phyloP scores from a whole-genome alignment of 768 basidiomycete genomes.

The Infundibulicybe gibba region DNA sequence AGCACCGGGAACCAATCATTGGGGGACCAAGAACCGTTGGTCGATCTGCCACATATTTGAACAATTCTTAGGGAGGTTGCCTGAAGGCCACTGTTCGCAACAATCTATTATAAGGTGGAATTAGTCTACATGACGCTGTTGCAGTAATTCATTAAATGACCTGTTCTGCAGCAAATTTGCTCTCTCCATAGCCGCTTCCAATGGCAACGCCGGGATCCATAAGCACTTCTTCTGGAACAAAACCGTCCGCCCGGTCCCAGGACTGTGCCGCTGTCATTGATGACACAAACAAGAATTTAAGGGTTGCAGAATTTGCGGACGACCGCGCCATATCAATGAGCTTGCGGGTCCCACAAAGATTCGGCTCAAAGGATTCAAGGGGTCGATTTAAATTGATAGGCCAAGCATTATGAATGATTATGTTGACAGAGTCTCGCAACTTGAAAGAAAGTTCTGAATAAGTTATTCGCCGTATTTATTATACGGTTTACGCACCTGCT shows the following conservation, averaged over 20 bases:
- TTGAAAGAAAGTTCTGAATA: too few species aligned
- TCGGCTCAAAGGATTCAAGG: conserved; percentile 39
- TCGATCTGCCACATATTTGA: conserved; percentile 28
- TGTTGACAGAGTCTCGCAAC: conserved; percentile 25
- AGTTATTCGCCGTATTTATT: too few species aligned
- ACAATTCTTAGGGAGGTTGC: conserved; percentile 21
- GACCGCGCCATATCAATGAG: conserved; percentile 29
- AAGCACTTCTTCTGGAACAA: conserved; percentile 10
- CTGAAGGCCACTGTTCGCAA: conserved; percentile 13
- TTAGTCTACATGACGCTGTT: not conserved
- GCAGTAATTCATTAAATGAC: conserved; percentile 1
- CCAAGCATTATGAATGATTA: conserved; percentile 32
- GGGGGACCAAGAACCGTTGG: conserved; percentile 31
- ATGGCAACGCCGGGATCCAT: conserved; percentile 4
- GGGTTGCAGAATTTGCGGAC: conserved; percentile 5
- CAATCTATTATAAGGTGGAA: conserved; percentile 8
- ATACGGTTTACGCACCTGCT: conserved; percentile 7
- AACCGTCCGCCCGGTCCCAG: conserved; percentile 9
- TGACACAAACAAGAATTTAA: conserved; percentile 11
- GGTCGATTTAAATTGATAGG: conserved; percentile 28
- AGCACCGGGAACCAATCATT: conserved; percentile 33
- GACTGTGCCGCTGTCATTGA: conserved; percentile 7
- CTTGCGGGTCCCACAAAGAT: conserved; percentile 35
- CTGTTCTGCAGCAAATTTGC: conserved; percentile 13
- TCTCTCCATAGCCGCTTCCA: conserved; percentile 13